Base-by-base conservation (phyloP, 768 basidiomycete genomes). In the Phlegmacium glaucopus region DNA sequence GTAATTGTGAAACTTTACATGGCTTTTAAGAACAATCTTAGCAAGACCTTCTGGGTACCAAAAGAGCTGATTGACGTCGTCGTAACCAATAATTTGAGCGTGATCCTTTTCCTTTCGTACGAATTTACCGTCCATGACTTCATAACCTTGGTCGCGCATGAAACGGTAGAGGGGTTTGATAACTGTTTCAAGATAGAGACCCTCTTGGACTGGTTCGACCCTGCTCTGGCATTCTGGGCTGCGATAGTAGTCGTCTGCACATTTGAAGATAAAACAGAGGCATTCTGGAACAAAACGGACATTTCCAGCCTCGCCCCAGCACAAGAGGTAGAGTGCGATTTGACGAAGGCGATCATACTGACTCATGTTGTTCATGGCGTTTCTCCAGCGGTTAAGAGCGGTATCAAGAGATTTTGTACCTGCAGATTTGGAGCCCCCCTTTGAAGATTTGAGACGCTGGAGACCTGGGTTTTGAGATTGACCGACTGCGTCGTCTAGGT, bases 211-310 rank as follows among this genome's bases (percentile, higher is more conserved):
- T 4, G 94, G 87, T 37, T 99, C 96, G 22, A 90, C 69, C 54
- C 85, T 76, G 69, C 91, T 95, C 71, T 99, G 96, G 63, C 96
- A 99, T 64, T 98, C 96, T 22, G 95, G 86, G 49, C 90, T 93
- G 49, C 96, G 90, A 68, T 99, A 99, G 65, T 98, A 98, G 71
- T 99, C 96, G 67, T 99, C 96, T 48, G 96, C 96, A 61, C 96
- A 99, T 70, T 99, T 99, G 85, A 98, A 98, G 62, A 99, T 95
- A 79, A 98, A 99, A 75, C 95, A 97, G 39, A 99, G 71, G 58
- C 89, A 91, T 63, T 99, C 96, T 9, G 96, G 94, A 16, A 92
- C 87, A 69, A 98, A 98, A 51, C 96, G 87, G 42, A 99, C 90
- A 61, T 98, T 96, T 44, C 93, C 94, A 0, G 86, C 96, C 70